phyloP scores from a whole-genome alignment of 306 rosid species.

The Geum urbanum region DNA sequence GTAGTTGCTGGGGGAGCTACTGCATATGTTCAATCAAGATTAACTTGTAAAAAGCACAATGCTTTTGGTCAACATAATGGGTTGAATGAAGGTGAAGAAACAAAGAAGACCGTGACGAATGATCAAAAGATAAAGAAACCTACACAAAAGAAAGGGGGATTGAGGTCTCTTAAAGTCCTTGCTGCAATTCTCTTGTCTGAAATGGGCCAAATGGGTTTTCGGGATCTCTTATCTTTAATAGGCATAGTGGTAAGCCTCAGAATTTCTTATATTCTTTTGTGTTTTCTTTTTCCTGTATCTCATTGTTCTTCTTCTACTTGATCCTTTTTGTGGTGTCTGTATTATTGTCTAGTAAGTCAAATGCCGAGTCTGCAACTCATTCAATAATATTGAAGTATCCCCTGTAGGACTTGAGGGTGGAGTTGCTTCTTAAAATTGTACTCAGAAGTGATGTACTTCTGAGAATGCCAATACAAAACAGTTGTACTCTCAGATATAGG shows the following conservation, averaged over 20 bases:
- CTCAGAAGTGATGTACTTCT: not conserved
- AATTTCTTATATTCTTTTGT: conserved; percentile 1
- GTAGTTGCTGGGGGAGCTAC: conserved; percentile 82
- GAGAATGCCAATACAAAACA: too few species aligned
- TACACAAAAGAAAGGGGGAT: conserved; percentile 50
- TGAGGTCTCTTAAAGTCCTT: conserved; percentile 73
- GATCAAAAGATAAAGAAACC: conserved; percentile 31
- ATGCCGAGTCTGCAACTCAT: not conserved
- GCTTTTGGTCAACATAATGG: conserved; percentile 52
- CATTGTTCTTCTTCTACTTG: not conserved
- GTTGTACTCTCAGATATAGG: not conserved
- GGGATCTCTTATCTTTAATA: conserved; percentile 59
- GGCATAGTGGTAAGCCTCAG: conserved; percentile 64
- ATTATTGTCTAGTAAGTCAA: not conserved
- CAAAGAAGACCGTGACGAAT: conserved; percentile 25
- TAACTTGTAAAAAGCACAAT: conserved; percentile 37
- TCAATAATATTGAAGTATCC: not conserved
- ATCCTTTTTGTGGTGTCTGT: not conserved
- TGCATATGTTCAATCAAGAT: conserved; percentile 72
- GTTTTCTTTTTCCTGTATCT: too few species aligned
- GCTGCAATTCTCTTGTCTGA: conserved; percentile 66
- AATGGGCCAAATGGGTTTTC: conserved; percentile 72
- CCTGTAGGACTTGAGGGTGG: not conserved
- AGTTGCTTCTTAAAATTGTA: not conserved
- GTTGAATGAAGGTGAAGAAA: conserved; percentile 31